phyloP scores from a whole-genome alignment of 1,284 basidiomycete species.

The Cryptococcus sp. region DNA sequence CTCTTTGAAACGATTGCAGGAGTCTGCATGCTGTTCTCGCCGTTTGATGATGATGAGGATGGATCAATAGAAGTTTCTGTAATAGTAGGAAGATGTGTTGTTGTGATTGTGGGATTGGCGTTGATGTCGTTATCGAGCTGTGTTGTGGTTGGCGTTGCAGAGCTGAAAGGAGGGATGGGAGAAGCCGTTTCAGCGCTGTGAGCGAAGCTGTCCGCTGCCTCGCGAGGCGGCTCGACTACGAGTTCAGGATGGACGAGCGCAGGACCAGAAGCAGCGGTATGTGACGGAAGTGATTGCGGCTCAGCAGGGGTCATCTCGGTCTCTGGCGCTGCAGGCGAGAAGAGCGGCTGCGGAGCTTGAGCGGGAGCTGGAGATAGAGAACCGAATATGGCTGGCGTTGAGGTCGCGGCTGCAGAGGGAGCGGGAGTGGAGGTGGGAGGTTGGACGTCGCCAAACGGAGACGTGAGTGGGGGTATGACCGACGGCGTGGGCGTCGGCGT shows the following conservation, averaged over 20 bases:
- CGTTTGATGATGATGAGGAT: no score
- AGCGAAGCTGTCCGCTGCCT: no score
- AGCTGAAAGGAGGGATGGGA: no score
- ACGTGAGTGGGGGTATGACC: background rate
- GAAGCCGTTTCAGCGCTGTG: no score
- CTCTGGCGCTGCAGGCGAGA: background rate
- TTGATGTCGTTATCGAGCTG: no score
- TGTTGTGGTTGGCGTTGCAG: no score
- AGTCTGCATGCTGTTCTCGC: background rate
- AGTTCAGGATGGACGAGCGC: background rate
- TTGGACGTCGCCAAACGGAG: background rate
- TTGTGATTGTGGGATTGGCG: no score
- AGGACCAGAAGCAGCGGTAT: background rate
- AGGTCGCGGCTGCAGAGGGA: background rate
- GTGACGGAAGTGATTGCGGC: background rate
- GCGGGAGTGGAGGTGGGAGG: background rate
- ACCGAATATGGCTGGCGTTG: no score
- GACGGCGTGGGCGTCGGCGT: background rate
- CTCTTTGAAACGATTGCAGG: background rate
- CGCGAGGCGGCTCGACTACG: background rate
- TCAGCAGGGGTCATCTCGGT: background rate
- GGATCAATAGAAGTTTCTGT: no score
- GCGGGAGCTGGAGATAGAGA: no score
- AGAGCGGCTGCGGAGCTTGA: no score
- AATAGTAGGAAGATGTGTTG: no score